A percentile compares a stretch with the other conserved stretches of the same genome.
Conservation (phyloP, 305 asterid genomes). For the Solanum hybrid region DNA sequence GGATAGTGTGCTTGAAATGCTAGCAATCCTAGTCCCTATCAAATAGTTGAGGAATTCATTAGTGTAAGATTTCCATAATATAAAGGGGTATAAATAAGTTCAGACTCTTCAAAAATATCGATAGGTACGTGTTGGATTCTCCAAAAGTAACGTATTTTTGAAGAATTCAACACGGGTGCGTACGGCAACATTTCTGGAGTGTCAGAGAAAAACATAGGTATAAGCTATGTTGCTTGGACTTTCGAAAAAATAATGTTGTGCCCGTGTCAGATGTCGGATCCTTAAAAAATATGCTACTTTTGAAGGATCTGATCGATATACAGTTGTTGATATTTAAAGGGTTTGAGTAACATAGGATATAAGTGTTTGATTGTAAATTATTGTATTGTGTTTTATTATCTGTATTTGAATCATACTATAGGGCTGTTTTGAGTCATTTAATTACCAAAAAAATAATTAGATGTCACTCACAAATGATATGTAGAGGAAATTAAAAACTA, state of each 20-base stretch:
- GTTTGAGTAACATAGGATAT: neutral
- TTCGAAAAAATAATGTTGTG: neutral
- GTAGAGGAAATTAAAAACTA: neutral
- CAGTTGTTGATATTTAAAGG: neutral
- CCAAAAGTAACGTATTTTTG: neutral
- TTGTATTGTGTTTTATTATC: neutral
- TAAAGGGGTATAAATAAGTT: too few relatives aligned
- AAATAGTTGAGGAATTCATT: neutral
- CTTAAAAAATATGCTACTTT: neutral
- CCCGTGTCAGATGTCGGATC: neutral
- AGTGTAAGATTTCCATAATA: neutral
- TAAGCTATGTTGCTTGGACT: neutral
- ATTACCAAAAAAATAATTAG: neutral
- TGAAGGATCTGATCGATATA: neutral
- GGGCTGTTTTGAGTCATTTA: neutral
- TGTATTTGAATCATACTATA: neutral
- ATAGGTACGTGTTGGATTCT: neutral
- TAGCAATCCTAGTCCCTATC: constrained; percentile 57
- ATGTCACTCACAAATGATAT: neutral
- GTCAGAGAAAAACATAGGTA: neutral
- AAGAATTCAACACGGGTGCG: neutral
- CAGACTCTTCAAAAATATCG: too few relatives aligned
- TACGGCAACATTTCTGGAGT: neutral
- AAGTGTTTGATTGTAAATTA: neutral
- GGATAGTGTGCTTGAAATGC: constrained; percentile 60